Evolutionary conservation across 371 early-diverging fungal species (phyloP), one percentile per base, ranked within the genome.

Genomic region (Zychaea mexicana): DNA sequence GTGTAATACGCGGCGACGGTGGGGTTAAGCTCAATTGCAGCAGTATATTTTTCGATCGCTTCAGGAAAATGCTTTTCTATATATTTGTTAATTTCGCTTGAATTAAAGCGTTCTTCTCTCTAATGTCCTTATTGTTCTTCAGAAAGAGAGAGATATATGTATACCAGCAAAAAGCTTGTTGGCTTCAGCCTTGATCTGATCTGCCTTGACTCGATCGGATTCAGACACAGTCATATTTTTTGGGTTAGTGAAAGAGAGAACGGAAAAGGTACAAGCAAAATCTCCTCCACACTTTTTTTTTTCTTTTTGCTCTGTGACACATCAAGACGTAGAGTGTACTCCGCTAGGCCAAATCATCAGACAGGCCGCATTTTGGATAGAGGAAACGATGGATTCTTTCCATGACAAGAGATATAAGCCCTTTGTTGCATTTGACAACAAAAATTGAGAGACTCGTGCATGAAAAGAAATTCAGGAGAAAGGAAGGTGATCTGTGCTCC

Each of bases 1-100:
- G 95, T 85, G 66, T 93, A 97, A 75, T 90, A 96, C 21, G 91
- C 90, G 6, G 96, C 88, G 0, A 92, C 91, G 19, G 84, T 83
- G 17, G 95, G 92, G 72, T 97, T 90, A 24, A 88, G 68, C 42
- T 89, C 81, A 56, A 96, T 94, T 10, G 95, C 95, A 64, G 87
- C 85, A 9, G 90, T 88, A 74, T 96, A 96, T 66, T 88, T 85
- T 49, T 90, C 90, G 33, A 94, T 88, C 27, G 98, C 97, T 56
- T 88, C 87, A 2, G 90, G 77, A 70, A 88, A 97, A 56, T 91
- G 88, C 59, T 91, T 91, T 56, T 77, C 88, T 85, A 46, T 52
- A 22, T 21, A 9, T 36, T 36, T 36, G 7, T 55, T 7, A 64
- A n/a, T n/a, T n/a, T n/a, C n/a, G n/a, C n/a, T 52, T 8, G 26